Base-by-base conservation (phyloP, 2,329 filamentous ascomycete genomes). In the Trichoderma aggressivum region DNA sequence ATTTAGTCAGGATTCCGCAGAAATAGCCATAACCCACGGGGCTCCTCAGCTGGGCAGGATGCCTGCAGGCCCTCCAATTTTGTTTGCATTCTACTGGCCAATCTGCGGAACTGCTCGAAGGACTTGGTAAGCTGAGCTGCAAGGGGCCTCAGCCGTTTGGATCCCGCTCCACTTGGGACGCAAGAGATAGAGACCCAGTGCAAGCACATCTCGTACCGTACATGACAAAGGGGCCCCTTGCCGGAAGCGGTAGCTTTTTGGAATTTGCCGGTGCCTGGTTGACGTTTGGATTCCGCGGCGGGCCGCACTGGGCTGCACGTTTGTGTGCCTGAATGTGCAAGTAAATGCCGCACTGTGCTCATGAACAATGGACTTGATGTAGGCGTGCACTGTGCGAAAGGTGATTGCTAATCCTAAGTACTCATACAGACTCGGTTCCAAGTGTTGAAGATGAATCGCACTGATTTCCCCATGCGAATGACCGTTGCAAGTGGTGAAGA, bases 41-140 rank as follows among this genome's bases (percentile, higher is more conserved):
- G 21, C n/a, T 55, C 21, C 47, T 55, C 47, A 65, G 62, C 47
- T 65, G 47, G 47, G 14, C 16, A 65, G 62, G 62, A 26, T 55
- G 14, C 62, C 7, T 36, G 30, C n/a, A 16, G 24, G 24, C 63
- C 34, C 43, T 21, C 30, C 59, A 61, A 55, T 64, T 34, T 58
- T 66, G 63, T 28, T 66, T 58, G 63, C 63, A 34, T 26, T 39
- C 30, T 53, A 18, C 47, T 34, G 28, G 21, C 30, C 55, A 14
- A 21, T 36, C n/a, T 18, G 47, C 1, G 6, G 47, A 53, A 50
- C 14, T 2, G 21, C 21, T 53, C 47, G 21, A 43, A 39, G 47
- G 21, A 53, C 39, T 56, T 39, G 28, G 39, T 69, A 69, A 69
- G 66, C 66, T 69, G 66, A 69, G 66, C 66, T 69, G 56, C 66